Base-by-base conservation (phyloP, 108 stramenopile genomes). In the Pseudonitzschia delicatissima region DNA sequence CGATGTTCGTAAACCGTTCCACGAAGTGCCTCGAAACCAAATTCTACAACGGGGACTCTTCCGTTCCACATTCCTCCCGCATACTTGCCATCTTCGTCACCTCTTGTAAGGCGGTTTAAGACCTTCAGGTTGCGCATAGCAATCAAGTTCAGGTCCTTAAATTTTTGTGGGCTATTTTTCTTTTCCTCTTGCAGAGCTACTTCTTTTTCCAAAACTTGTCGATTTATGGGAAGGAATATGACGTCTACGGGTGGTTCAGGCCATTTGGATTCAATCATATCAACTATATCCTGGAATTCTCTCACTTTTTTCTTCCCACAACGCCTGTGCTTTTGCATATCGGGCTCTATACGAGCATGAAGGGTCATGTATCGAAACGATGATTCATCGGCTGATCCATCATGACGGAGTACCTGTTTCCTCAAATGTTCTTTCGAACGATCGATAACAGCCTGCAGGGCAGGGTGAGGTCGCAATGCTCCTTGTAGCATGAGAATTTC, bases 271-370 rank as follows among this genome's bases (percentile, higher is more conserved):
- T 77, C 35, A 11, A 77, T 36, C 40, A 63, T 42, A 28, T 68
- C 39, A 39, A 77, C 44, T 18, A 77, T 77, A 0, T 67, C 45
- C 8, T 57, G 51, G 52, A 77, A 20, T 17, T 61, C 63, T 21
- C 51, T 37, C 29, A 73, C 67, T 47, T 67, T 72, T 25, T 64
- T 45, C 15, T 77, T 63, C 7, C 26, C 11, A 52, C 76, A 77
- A 3, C 59, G 42, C 4, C 28, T 27, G 58, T 78, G 67, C 3
- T 36, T 32, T 47, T 69, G 72, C 77, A 78, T 74, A 28, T 78
- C 77, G 25, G 77, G 77, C 66, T 78, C 77, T 0, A 78, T 64
- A 3, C 77, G 72, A 13, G 73, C 72, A 61, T 78, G 73, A 13
- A 78, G 39, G 5, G 63, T 61, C 63, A 78, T 58, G 57, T 70